Percentiles rank a stretch among this genome's conserved stretches.
Conservation (phyloP, 1,139 yeast genomes). For the Taiozyma sp. region DNA sequence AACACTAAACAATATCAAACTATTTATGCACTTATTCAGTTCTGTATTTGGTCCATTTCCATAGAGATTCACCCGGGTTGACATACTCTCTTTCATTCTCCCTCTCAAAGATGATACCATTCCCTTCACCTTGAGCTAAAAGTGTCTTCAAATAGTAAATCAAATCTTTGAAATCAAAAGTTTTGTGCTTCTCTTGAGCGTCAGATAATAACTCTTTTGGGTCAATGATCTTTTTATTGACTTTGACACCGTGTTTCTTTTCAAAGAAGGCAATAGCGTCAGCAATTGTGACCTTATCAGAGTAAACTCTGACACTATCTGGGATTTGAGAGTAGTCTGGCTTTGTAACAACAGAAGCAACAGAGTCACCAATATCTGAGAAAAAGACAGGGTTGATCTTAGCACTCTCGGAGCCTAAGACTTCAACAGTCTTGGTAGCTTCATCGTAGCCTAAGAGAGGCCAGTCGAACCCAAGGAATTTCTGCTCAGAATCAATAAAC, state of each 20-base stretch:
- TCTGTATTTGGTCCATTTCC: constrained; percentile 41
- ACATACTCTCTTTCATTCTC: constrained; percentile 42
- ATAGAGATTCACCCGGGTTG: constrained; percentile 47
- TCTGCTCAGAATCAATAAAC: constrained; percentile 27
- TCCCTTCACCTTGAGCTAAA: constrained; percentile 33
- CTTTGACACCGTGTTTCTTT: constrained; percentile 32
- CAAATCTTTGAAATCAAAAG: constrained; percentile 29
- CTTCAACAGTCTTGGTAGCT: constrained; percentile 31
- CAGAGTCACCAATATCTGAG: constrained; percentile 42
- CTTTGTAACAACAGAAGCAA: constrained; percentile 38
- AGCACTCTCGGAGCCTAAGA: constrained; percentile 38
- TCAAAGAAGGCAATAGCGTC: constrained; percentile 39
- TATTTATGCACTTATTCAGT: neutral
- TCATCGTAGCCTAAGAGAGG: constrained; percentile 29
- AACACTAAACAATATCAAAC: too few species aligned
- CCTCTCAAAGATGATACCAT: constrained; percentile 31
- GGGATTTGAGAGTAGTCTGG: constrained; percentile 38
- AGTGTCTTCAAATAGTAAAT: constrained; percentile 31
- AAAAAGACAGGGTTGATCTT: constrained; percentile 32
- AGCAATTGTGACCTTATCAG: constrained; percentile 36
- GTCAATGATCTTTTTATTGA: constrained; percentile 28
- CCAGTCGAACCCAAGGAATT: constrained; percentile 23
- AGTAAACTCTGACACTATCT: constrained; percentile 38
- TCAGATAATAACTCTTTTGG: constrained; percentile 30
- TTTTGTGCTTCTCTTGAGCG: constrained; percentile 27